Percentiles rank a stretch among this genome's conserved stretches.
Evolutionary conservation across 2,329 filamentous ascomycete species (phyloP).

Genomic region (Penicillium carneum): DNA sequence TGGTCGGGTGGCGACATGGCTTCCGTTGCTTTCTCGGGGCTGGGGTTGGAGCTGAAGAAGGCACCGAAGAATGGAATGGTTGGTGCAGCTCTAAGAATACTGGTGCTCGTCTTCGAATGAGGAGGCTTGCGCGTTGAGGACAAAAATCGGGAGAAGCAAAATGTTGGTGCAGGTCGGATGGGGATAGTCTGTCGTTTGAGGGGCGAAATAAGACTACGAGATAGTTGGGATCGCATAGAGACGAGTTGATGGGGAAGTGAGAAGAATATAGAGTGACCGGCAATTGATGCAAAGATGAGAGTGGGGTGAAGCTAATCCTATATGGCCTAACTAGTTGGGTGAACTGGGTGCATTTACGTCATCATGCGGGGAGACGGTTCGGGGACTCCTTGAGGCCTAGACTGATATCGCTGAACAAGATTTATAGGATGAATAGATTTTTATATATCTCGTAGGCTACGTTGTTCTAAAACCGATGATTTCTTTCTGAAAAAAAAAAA

Average conservation of each 20-base stretch:
- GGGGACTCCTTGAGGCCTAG: slow-evolving; percentile 11
- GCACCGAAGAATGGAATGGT: slow-evolving; percentile 79
- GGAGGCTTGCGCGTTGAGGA: slow-evolving; percentile 26
- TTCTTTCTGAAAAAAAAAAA: not conserved
- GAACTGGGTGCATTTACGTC: slow-evolving; percentile 35
- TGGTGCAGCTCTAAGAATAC: slow-evolving; percentile 70
- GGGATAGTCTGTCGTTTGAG: slow-evolving; percentile 32
- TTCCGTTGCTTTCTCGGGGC: slow-evolving; percentile 48
- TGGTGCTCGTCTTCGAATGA: slow-evolving; percentile 43
- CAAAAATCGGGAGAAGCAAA: slow-evolving; percentile 35
- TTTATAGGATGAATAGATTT: not conserved
- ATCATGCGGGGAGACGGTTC: slow-evolving; percentile 38
- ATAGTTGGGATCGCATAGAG: slow-evolving; percentile 41
- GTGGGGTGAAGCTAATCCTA: slow-evolving; percentile 17
- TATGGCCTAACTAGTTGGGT: slow-evolving; percentile 2
- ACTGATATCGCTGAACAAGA: not conserved
- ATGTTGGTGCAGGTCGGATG: slow-evolving; percentile 24
- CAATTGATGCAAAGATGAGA: slow-evolving; percentile 1
- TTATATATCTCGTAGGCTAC: not conserved
- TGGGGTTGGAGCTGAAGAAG: slow-evolving; percentile 71
- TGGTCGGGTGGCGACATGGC: slow-evolving; percentile 74
- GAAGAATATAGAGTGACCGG: not conserved
- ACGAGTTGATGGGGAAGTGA: not conserved
- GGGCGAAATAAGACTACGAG: slow-evolving; percentile 34
- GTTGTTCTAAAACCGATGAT: too few relatives aligned